Conservation (phyloP, 1,139 yeast species). For the Suhomyces kunorum region DNA sequence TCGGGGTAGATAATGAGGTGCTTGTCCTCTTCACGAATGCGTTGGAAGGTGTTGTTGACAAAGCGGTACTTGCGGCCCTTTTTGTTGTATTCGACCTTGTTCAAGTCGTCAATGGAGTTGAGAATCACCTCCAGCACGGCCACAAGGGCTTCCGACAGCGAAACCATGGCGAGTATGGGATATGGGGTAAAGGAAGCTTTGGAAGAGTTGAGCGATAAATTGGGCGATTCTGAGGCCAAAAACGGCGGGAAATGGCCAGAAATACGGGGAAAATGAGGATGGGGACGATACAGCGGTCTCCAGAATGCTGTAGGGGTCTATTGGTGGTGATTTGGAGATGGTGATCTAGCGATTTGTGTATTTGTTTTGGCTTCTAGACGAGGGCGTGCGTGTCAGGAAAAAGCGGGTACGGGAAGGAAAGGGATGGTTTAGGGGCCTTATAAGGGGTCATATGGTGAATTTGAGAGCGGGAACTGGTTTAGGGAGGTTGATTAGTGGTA, state of each 20-base stretch:
- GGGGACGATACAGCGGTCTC: no score
- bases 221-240: neutral
- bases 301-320: no score
- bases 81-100: constrained; percentile 46
- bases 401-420: no score
- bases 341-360: constrained; percentile 3
- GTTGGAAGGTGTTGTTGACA: constrained; percentile 50
- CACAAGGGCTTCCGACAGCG: constrained; percentile 21
- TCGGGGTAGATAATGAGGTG: constrained; percentile 48
- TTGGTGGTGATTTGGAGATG: neutral
- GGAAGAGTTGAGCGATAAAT: neutral
- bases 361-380: constrained; percentile 3
- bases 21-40: constrained; percentile 54
- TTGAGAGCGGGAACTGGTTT: no score
- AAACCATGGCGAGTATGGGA: constrained; percentile 9
- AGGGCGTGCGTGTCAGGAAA: constrained; percentile 3
- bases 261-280: neutral
- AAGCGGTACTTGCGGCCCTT: constrained; percentile 56
- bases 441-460: no score
- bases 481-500: no score
- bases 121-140: constrained; percentile 25
- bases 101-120: constrained; percentile 28
- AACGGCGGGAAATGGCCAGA: neutral
- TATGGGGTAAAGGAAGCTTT: neutral
- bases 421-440: no score